A percentile compares a stretch with the other conserved stretches of the same genome.
Conservation (phyloP, 225 moss, liverwort and hornwort genomes). For the Takakia lepidozioides region DNA sequence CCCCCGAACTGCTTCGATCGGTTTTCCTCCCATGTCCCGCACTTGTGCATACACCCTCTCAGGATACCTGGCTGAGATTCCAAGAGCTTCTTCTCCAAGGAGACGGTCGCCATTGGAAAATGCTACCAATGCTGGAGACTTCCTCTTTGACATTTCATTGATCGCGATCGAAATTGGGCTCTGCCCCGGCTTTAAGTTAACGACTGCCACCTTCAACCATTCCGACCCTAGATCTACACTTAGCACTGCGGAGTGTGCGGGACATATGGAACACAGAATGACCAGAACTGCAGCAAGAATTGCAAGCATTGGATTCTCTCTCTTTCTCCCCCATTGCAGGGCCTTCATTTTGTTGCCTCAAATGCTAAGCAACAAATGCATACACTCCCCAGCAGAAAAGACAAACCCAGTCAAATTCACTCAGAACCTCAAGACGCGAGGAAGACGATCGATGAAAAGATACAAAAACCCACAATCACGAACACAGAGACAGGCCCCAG, state of each 20-base stretch:
- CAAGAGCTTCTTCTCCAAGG: constrained; percentile 85
- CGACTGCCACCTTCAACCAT: constrained; percentile 97
- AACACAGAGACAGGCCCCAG: too few relatives aligned
- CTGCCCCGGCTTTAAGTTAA: constrained; percentile 89
- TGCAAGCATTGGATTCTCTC: too few relatives aligned
- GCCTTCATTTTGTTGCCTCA: too few relatives aligned
- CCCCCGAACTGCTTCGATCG: constrained; percentile 47
- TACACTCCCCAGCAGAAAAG: too few relatives aligned
- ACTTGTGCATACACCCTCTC: constrained; percentile 78
- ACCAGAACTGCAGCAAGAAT: too few relatives aligned
- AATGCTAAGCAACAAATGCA: too few relatives aligned
- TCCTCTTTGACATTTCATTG: constrained; percentile 98
- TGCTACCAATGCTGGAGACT: constrained; percentile 85
- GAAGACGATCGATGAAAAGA: too few relatives aligned
- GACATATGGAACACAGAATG: constrained; percentile 12
- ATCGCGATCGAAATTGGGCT: constrained; percentile 88
- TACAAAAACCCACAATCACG: too few relatives aligned
- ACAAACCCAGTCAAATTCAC: too few relatives aligned
- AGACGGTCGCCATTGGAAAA: constrained; percentile 85
- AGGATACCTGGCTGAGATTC: constrained; percentile 78
- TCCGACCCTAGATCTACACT: constrained; percentile 95
- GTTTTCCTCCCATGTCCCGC: constrained; percentile 86
- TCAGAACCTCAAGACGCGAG: too few relatives aligned
- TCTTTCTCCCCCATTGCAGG: too few relatives aligned
- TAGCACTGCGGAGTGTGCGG: constrained; percentile 52